phyloP scores from a whole-genome alignment of 2,329 filamentous ascomycete species.

The Sarocladium kiliense region DNA sequence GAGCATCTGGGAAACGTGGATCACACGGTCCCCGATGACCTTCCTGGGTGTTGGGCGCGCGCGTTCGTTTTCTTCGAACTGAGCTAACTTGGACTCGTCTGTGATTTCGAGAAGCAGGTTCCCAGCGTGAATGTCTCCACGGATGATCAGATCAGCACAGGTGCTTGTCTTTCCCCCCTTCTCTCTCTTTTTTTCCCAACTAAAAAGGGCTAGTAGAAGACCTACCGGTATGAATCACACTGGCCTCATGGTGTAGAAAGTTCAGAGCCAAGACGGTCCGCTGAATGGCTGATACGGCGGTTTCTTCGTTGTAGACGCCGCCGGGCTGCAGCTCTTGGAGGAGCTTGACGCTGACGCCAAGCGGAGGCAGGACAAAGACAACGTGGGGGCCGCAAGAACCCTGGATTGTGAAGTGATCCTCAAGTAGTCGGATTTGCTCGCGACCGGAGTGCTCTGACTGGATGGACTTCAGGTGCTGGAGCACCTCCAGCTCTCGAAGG shows the following conservation, averaged over 20 bases:
- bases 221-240: conserved; percentile 26
- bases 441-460: conserved; percentile 12
- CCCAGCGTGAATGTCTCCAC: conserved; percentile 19
- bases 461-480: conserved; percentile 11
- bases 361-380: conserved; percentile 14
- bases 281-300: conserved; percentile 24
- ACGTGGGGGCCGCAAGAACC: conserved; percentile 17
- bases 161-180: conserved; percentile 5
- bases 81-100: conserved; percentile 17
- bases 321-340: conserved; percentile 21
- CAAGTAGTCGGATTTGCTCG: conserved; percentile 15
- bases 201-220: not conserved
- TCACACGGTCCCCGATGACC: conserved; percentile 13
- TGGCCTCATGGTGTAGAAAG: conserved; percentile 27
- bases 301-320: conserved; percentile 18
- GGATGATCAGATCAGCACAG: not conserved
- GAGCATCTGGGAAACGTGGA: conserved; percentile 21
- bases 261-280: conserved; percentile 27
- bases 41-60: conserved; percentile 18
- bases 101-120: conserved; percentile 19
- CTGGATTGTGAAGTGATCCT: conserved; percentile 16
- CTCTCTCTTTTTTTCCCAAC: not conserved
- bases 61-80: conserved; percentile 19
- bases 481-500: conserved; percentile 18
- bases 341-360: conserved; percentile 16